Evolutionary conservation across 352 stramenopile species (phyloP), one percentile per base, ranked within the genome.

Genomic region (Globisporangium acanthophoron): DNA sequence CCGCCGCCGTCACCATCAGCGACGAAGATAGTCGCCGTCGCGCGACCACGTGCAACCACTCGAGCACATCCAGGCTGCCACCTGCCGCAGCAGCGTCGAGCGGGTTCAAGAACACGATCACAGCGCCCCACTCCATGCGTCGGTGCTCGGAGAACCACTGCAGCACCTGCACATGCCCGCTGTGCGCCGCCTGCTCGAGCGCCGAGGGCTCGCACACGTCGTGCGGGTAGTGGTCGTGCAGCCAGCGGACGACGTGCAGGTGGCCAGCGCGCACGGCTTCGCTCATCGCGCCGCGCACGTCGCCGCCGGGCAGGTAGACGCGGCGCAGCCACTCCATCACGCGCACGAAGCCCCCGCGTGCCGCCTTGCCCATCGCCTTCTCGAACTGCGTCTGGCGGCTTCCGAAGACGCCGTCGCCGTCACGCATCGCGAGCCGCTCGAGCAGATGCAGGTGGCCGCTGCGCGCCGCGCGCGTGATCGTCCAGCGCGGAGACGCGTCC

Each of bases 281-380:
- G 27, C 9, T 48, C 55, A 55, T 58, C 16, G 40, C 53, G 24
- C 40, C 44, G 37, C 27, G 29, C 40, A 49, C 44, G 18, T 43
- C 20, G 15, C 20, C 40, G 2, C 27, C 29, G 2, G 53, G 40
- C 5, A 51, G 29, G 18, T 39, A 52, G 5, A 51, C 24, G n/a
- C 37, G 18, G 16, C 8, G 41, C 16, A 58, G 53, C 53, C 53
- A 58, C 21, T 58, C n/a, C 27, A 58, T 33, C 20, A 58, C 31
- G 27, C 35, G 39, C 24, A 58, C 8, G 39, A 49, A 31, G 13
- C 52, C 52, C 5, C 15, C 24, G 6, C 52, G 39, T 35, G 52
- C 52, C 39, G 52, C 52, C 27, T 58, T 58, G 40, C 40, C 39
- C 52, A 58, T 51, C 20, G 52, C 52, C 33, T 58, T 58, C 15